phyloP scores from a whole-genome alignment of 2,329 filamentous ascomycete genomes.

The Colletotrichum higginsianum region DNA sequence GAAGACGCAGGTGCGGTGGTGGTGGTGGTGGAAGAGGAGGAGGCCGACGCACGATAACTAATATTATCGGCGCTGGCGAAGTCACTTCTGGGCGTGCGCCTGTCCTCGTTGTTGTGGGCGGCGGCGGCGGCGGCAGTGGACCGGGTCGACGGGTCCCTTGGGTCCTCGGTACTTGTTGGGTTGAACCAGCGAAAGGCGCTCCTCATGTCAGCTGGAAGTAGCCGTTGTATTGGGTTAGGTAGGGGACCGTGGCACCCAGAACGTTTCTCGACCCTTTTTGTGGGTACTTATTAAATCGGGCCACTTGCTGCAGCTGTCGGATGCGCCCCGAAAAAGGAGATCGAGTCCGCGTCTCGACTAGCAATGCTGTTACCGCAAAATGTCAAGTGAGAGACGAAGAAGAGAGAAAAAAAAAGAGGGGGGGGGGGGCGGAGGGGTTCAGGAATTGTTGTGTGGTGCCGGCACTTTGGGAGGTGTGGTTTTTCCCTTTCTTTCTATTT shows the following conservation, averaged over 20 bases:
- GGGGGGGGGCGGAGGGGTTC: neutral
- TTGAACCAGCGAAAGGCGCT: conserved; percentile 44
- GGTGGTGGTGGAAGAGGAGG: conserved; percentile 40
- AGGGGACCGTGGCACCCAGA: conserved; percentile 42
- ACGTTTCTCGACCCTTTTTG: conserved; percentile 44
- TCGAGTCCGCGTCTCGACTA: conserved; percentile 42
- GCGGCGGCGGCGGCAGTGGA: conserved; percentile 44
- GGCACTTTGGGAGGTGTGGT: no score
- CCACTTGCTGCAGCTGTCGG: conserved; percentile 41
- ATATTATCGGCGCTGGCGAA: conserved; percentile 51
- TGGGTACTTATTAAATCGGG: conserved; percentile 43
- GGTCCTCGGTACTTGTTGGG: conserved; percentile 45
- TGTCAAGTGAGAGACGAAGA: neutral
- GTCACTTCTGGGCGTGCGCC: conserved; percentile 39
- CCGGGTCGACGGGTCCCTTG: conserved; percentile 44
- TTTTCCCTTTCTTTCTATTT: neutral
- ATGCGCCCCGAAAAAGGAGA: conserved; percentile 42
- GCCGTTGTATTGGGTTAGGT: conserved; percentile 42
- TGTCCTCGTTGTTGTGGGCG: conserved; percentile 42
- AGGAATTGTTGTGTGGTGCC: neutral
- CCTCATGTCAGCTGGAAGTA: conserved; percentile 44
- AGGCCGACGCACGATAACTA: conserved; percentile 55
- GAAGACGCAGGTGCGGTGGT: conserved; percentile 49
- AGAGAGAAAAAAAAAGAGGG: neutral
- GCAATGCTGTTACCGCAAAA: conserved; percentile 26